Evolutionary conservation across 495 filamentous ascomycete species (phyloP).

Genomic region (Lentithecium fluviatile): DNA sequence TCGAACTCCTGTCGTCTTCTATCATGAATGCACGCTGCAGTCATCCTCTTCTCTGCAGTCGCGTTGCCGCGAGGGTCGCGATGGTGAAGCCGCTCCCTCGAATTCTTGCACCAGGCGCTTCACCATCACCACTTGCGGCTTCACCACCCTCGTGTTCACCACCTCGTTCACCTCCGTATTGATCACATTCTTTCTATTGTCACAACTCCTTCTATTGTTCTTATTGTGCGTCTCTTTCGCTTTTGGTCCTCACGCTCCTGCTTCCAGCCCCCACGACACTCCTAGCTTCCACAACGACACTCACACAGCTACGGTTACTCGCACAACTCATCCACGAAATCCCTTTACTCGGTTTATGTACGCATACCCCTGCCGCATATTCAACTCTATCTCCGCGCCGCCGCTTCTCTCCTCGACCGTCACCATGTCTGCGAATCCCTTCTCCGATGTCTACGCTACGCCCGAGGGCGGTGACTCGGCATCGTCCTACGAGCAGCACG

Average conservation of each 20-base stretch:
- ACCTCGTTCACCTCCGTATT: not conserved
- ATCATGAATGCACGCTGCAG: no score
- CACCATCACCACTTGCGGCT: no score
- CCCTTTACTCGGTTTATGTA: not conserved
- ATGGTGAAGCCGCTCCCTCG: no score
- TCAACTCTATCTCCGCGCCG: not conserved
- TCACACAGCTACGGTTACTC: no score
- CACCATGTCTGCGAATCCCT: constrained; percentile 1
- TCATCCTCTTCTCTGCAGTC: no score
- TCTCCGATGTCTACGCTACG: not conserved
- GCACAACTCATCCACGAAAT: not conserved
- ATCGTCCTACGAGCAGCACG: not conserved
- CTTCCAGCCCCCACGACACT: not conserved
- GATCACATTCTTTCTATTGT: not conserved
- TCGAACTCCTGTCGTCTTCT: no score
- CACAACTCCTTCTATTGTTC: no score
- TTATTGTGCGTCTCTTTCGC: no score
- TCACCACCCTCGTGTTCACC: not conserved
- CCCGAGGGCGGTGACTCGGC: not conserved
- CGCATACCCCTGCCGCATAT: not conserved
- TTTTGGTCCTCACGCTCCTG: no score
- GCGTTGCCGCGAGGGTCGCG: no score
- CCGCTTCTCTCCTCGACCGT: not conserved
- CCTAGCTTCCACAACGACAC: not conserved
- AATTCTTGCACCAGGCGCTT: no score